phyloP scores from a whole-genome alignment of 345 rosid species.

The Brassica nigra region DNA sequence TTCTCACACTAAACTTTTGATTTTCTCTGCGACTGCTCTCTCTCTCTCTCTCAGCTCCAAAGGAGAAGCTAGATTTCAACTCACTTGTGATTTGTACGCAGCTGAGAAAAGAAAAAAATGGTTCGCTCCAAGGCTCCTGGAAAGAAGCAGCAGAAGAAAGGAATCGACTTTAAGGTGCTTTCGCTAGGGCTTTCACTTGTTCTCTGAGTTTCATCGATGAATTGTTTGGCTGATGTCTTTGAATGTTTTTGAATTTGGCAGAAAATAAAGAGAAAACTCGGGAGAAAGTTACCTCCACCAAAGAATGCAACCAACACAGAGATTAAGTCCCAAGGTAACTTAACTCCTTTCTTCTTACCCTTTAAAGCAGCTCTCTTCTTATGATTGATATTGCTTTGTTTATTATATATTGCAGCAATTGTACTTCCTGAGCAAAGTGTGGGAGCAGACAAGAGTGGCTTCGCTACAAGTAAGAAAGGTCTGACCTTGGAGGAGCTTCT shows the following conservation, averaged over 20 bases:
- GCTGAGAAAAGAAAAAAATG: slow-evolving; percentile 41
- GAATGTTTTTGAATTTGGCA: slow-evolving; percentile 28
- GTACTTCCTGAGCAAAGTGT: slow-evolving; percentile 90
- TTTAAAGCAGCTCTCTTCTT: slow-evolving; percentile 1
- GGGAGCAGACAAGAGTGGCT: slow-evolving; percentile 71
- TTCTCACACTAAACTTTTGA: background rate
- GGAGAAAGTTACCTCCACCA: slow-evolving; percentile 84
- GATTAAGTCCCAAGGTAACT: slow-evolving; percentile 87
- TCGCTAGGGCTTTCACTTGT: slow-evolving; percentile 22
- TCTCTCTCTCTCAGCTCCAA: background rate
- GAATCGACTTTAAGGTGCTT: slow-evolving; percentile 75
- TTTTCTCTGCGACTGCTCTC: background rate
- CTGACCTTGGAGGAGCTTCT: slow-evolving; percentile 84
- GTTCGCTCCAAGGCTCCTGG: slow-evolving; percentile 59
- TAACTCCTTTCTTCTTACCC: slow-evolving; percentile 3
- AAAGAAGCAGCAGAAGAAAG: slow-evolving; percentile 83
- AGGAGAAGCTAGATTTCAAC: background rate
- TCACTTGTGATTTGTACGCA: background rate
- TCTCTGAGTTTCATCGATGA: background rate
- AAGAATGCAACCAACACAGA: slow-evolving; percentile 87
- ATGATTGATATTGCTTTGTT: background rate
- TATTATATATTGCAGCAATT: slow-evolving; percentile 68
- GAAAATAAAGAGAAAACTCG: slow-evolving; percentile 93
- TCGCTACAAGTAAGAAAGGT: slow-evolving; percentile 90
- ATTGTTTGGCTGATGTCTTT: background rate